These are phyloP conservation scores for Saussurea involucrata DNA, from an alignment of 129 eudicot genomes.

Conservation along the genomic window DNA sequence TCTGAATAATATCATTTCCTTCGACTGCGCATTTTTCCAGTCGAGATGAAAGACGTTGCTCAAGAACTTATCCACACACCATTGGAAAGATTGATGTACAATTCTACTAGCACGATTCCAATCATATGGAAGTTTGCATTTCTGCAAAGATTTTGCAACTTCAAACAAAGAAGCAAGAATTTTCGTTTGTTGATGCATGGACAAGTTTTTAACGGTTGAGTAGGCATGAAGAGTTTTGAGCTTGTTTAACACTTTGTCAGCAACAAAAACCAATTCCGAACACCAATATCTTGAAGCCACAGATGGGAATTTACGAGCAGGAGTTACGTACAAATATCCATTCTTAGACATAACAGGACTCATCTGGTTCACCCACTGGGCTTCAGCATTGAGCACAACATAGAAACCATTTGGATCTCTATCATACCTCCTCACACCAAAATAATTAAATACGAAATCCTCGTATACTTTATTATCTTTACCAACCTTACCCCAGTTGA, in stretches of 20 bases:
- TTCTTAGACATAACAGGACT: conserved; percentile 12
- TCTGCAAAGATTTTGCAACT: conserved; percentile 30
- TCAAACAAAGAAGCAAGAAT: conserved; percentile 30
- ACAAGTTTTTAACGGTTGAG: not conserved
- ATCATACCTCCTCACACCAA: conserved; percentile 48
- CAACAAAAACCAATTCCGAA: conserved; percentile 39
- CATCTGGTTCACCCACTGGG: conserved; percentile 51
- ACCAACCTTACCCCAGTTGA: conserved; percentile 9
- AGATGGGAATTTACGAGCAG: conserved; percentile 16
- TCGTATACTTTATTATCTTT: not conserved
- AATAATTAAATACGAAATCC: conserved; percentile 41
- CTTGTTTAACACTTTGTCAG: conserved; percentile 38
- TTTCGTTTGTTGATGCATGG: conserved; percentile 29
- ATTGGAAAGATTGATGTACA: not conserved
- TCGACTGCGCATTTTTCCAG: conserved; percentile 26
- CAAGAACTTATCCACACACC: conserved; percentile 15
- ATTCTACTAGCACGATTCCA: not conserved
- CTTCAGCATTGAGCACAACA: conserved; percentile 33
- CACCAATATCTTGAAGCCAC: conserved; percentile 35
- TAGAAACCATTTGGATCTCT: conserved; percentile 11
- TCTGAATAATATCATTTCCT: conserved; percentile 41
- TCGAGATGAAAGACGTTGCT: conserved; percentile 42
- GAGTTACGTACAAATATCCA: conserved; percentile 19
- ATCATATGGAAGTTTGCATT: conserved; percentile 2
- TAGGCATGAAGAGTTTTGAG: conserved; percentile 30